Evolutionary conservation across 148 eudicot genomes (phyloP), one percentile per base, ranked within the genome.

Genomic region (Dysphania ambrosioides): DNA sequence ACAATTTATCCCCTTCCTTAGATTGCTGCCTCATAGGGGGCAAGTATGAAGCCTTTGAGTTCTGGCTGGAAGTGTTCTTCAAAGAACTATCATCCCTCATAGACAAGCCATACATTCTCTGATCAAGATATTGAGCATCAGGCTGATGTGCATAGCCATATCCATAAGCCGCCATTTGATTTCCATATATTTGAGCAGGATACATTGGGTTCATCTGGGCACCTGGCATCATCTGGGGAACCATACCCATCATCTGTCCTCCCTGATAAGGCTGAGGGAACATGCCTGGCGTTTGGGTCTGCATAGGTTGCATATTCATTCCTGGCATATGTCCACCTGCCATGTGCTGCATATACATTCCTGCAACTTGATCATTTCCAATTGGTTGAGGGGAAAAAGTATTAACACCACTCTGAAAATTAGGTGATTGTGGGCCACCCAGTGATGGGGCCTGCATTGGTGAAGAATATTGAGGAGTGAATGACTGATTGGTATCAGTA

Each of bases 1-100:
- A 94, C n/a, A 94, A 83, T 86, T 92, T 94, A 71, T 94, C 97
- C 61, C 91, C 97, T 29, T 85, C 88, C 76, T 87, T 88, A 30
- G 84, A 35, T 55, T 87, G 80, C 78, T 81, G 90, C 87, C 78
- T 91, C 82, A 89, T 89, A 32, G 95, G 77, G 19, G 93, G 91
- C 58, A 87, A 79, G 75, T 88, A 86, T 6, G 90, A 82, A 40
- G 89, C 84, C 65, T 81, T 70, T 8, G 84, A 70, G 36, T 72
- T 83, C 71, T 77, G 86, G 65, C 71, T 83, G 32, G 85, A 79
- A 58, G 87, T 78, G 38, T 73, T 83, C 47, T 79, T 85, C 65
- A 81, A 61, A 72, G 74, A 80, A 23, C 83, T 68, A 31, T 85
- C 87, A 31, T 85, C 84, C 62, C 82, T 82, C 75, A 90, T 41